Evolutionary conservation across 441 rosid species (phyloP).

Genomic region (Erysimum pusillum): DNA sequence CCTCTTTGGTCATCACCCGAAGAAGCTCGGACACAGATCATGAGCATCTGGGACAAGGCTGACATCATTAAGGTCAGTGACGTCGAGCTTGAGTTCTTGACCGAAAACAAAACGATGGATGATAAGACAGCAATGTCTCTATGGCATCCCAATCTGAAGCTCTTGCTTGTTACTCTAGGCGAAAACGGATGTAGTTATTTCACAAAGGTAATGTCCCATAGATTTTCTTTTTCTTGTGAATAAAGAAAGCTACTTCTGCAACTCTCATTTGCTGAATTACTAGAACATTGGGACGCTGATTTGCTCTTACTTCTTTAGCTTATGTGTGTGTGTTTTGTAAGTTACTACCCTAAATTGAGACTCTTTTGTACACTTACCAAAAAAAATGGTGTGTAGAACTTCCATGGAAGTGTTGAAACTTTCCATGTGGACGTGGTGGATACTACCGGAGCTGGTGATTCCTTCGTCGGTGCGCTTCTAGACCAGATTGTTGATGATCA

Average conservation of each 20-base stretch:
- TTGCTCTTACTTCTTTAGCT: neutral
- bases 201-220: constrained; percentile 46
- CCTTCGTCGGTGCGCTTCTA: constrained; percentile 88
- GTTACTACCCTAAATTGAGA: neutral
- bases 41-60: constrained; percentile 63
- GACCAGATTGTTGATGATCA: constrained; percentile 79
- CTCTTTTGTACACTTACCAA: neutral
- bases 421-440: constrained; percentile 81
- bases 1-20: constrained; percentile 61
- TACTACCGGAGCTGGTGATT: constrained; percentile 97
- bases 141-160: constrained; percentile 57
- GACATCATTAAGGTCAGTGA: constrained; percentile 65
- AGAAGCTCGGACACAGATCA: constrained; percentile 54
- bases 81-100: constrained; percentile 59
- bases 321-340: neutral
- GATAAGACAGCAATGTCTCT: constrained; percentile 57
- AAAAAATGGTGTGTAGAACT: constrained; percentile 50
- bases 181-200: constrained; percentile 56
- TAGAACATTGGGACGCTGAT: neutral
- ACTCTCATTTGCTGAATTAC: neutral
- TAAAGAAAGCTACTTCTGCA: neutral
- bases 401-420: constrained; percentile 77
- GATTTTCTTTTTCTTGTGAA: neutral
- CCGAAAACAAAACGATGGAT: constrained; percentile 49
- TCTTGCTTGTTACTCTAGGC: constrained; percentile 59